Evolutionary conservation across 768 basidiomycete species (phyloP).

Genomic region (Rhizopogon salebrosus): DNA sequence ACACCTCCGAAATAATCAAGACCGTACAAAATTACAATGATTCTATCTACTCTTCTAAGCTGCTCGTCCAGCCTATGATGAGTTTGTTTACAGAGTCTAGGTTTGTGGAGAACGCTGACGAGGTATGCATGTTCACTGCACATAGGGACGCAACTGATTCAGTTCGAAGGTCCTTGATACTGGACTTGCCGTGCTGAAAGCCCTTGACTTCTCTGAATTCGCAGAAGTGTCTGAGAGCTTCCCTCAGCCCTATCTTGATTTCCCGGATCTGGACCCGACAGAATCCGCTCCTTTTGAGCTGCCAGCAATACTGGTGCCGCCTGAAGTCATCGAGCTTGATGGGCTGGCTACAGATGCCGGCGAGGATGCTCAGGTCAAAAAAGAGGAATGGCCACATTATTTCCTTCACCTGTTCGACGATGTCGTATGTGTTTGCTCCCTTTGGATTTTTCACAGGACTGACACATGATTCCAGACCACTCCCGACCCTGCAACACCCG

Average conservation of each 20-base stretch:
- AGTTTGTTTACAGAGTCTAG: constrained; percentile 42
- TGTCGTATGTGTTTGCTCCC: constrained; percentile 30
- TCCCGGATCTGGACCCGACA: constrained; percentile 36
- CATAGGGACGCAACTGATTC: constrained; percentile 4
- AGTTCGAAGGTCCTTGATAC: constrained; percentile 63
- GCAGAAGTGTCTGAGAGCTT: constrained; percentile 49
- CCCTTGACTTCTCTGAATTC: constrained; percentile 59
- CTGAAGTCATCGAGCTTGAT: constrained; percentile 81
- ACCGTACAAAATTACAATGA: constrained; percentile 71
- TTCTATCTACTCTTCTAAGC: constrained; percentile 49
- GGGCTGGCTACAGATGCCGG: constrained; percentile 61
- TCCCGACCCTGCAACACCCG: constrained; percentile 65
- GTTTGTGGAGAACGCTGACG: constrained; percentile 49
- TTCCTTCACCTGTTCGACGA: constrained; percentile 64
- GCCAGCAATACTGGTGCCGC: constrained; percentile 79
- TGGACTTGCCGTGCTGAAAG: constrained; percentile 56
- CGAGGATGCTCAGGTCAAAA: constrained; percentile 68
- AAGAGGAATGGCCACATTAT: constrained; percentile 79
- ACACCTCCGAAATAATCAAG: constrained; percentile 62
- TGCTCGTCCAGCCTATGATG: constrained; percentile 59
- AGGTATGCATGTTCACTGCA: constrained; percentile 37
- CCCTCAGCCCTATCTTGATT: constrained; percentile 59
- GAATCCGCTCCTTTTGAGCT: constrained; percentile 54
- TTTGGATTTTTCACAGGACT: neutral
- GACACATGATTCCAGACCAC: constrained; percentile 48